These are phyloP conservation scores for Cerrena zonata DNA, from an alignment of 1,284 basidiomycete genomes.

Conservation along the genomic window DNA sequence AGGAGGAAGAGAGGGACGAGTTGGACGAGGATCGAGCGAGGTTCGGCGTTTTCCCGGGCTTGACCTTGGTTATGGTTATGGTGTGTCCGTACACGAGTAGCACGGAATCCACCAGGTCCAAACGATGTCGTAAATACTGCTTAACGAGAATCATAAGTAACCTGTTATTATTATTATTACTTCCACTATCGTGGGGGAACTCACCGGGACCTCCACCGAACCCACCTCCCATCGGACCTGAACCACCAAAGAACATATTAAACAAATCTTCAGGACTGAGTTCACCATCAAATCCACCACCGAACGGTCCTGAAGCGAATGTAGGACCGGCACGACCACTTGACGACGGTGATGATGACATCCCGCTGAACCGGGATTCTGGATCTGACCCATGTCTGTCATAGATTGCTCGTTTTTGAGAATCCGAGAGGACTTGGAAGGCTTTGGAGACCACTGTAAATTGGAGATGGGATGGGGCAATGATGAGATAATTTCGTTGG, in stretches of 20 bases:
- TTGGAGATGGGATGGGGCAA: constrained; percentile 4
- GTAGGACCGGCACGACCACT: constrained; percentile 35
- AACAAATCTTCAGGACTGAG: constrained; percentile 94
- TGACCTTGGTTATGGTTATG: constrained; percentile 28
- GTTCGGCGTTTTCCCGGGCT: constrained; percentile 36
- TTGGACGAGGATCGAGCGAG: constrained; percentile 73
- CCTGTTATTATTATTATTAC: no score
- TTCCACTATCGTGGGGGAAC: constrained; percentile 4
- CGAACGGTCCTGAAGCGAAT: constrained; percentile 48
- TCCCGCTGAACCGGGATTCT: constrained; percentile 71
- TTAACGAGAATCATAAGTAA: background rate
- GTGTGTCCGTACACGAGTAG: constrained; percentile 46
- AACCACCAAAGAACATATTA: constrained; percentile 97
- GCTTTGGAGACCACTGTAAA: constrained; percentile 91
- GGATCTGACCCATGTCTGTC: constrained; percentile 85
- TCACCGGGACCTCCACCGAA: constrained; percentile 50
- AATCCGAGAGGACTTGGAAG: constrained; percentile 86
- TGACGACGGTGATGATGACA: constrained; percentile 45
- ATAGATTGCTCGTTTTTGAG: constrained; percentile 85
- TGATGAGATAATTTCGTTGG: background rate
- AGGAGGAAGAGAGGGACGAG: constrained; percentile 83
- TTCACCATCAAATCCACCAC: constrained; percentile 70
- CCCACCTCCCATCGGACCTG: constrained; percentile 39
- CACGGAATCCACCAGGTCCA: constrained; percentile 72
- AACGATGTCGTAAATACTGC: constrained; percentile 71